Evolutionary conservation across 306 rosid genomes (phyloP), one percentile per base, ranked within the genome.

Genomic region (Hippophae rhamnoides): DNA sequence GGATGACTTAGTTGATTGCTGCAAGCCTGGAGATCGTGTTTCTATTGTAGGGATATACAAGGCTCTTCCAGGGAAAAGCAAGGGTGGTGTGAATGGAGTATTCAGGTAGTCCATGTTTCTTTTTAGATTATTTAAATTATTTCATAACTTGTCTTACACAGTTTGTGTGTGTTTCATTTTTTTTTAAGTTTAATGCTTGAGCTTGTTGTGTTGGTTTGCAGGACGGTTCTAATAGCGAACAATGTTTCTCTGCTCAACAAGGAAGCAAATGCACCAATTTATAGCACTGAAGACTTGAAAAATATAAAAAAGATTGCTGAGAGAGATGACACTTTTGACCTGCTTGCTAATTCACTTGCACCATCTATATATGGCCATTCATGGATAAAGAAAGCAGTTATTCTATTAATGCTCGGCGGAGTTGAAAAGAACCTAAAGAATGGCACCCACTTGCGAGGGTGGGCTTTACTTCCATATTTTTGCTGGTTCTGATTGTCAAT

Each of bases 11-110:
- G 97, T 88, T 78, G 99, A 88, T 78, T 68, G 86, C 58, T 92
- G 99, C 82, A 92, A 92, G 80, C 99, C 99, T 3, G 99, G 99
- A 78, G 99, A 92, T 41, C 96, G 99, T 43, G 97, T 92, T 63
- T 79, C 94, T 23, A 69, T 92, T 74, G 95, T 92, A 47, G 99
- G 99, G 61, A 62, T 79, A 63, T 92, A 92, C 69, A 92, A 92
- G 78, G 99, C 97, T 64, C 85, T 92, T 73, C 84, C 99, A 12
- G 95, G 97, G 43, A 85, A 78, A 76, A 88, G 73, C 73, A 86
- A 92, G 79, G 99, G 95, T 52, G 57, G 95, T 56, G 84, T 92
- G 57, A 92, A 88, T 79, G 99, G 99, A 62, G 95, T 92, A 49
- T 92, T 92, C 80, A 86, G 99, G 99, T 88, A 84, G 74, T 58